Conservation (phyloP, 2,329 filamentous ascomycete species). For the Fusarium pseudoanthophilum region DNA sequence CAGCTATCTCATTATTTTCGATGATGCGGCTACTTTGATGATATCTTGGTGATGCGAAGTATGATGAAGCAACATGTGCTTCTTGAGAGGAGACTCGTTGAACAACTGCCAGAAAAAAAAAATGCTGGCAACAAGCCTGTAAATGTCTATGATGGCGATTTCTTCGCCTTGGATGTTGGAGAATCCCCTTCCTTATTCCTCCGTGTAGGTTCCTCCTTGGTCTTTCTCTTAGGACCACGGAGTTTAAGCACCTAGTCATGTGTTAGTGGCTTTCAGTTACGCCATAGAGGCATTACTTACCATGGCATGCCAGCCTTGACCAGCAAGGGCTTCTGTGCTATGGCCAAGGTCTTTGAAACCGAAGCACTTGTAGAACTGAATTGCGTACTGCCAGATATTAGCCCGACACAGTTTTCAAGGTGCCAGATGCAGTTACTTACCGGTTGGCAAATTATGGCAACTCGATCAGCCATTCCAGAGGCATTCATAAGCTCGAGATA, state of each 20-base stretch:
- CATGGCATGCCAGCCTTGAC: conserved; percentile 86
- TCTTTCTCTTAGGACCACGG: conserved; percentile 39
- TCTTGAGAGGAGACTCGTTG: conserved; percentile 6
- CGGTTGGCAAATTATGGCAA: conserved; percentile 82
- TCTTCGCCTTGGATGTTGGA: conserved; percentile 10
- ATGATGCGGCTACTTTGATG: conserved; percentile 12
- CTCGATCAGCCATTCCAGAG: conserved; percentile 74
- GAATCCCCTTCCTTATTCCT: conserved; percentile 30
- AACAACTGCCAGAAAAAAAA: background rate
- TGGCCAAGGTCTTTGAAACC: conserved; percentile 76
- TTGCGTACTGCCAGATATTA: conserved; percentile 62
- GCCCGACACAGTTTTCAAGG: background rate
- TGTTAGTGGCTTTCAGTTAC: conserved; percentile 2
- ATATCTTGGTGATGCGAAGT: conserved; percentile 17
- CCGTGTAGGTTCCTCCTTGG: conserved; percentile 40
- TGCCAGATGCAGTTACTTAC: conserved; percentile 51
- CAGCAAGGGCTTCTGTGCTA: conserved; percentile 77
- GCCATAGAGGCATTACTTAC: conserved; percentile 55
- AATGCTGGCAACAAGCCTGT: background rate
- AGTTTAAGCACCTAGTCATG: conserved; percentile 39
- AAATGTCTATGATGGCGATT: conserved; percentile 7
- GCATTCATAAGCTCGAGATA: conserved; percentile 82
- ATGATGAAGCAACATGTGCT: conserved; percentile 13
- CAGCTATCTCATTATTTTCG: conserved; percentile 38
- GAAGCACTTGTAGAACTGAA: conserved; percentile 80